Evolutionary conservation across 345 rosid genomes (phyloP), one percentile per base, ranked within the genome.

Genomic region (Euclidium syriacum): DNA sequence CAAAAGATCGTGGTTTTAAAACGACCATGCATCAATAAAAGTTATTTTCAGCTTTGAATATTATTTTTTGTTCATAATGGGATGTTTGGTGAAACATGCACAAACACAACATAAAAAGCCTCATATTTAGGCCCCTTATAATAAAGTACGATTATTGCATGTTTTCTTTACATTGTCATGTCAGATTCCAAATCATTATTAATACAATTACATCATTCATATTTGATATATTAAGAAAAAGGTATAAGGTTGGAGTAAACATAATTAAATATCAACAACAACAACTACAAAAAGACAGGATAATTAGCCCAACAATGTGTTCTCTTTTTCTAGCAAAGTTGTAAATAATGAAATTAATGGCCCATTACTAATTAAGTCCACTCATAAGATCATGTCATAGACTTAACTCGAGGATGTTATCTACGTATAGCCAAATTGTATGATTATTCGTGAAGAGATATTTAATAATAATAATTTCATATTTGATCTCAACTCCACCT

Each of bases 21-120:
- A 56, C 32, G 59, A 27, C 58, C 63, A 70, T 70, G 63, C 63
- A 59, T 52, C 54, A 14, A 47, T 59, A 59, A 51, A 39, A 70
- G 74, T 38, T 52, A 44, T 19, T 16, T 61, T 22, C 63, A 53
- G 56, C 68, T 53, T 62, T 62, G 56, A 62, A 47, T 16, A 23
- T 36, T 3, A 47, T 11, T 12, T 39, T 11, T 12, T 39, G 12
- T 29, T 71, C 59, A 71, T 71, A 71, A 71, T 71, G 47, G 59
- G 58, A 56, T 71, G 75, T 71, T 64, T 64, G 70, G 75, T 71
- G 70, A 48, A 56, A 29, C 64, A 71, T 62, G 70, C 75, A 71
- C 64, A 55, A 39, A 63, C 69, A 48, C 24, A 71, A 62, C 52
- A 56, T 34, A 41, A 53, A 17, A 39, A 62, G 34, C 58, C 52